These are phyloP conservation scores for Apiosordaria backusii DNA, from an alignment of 495 filamentous ascomycete species.

Conservation along the genomic window DNA sequence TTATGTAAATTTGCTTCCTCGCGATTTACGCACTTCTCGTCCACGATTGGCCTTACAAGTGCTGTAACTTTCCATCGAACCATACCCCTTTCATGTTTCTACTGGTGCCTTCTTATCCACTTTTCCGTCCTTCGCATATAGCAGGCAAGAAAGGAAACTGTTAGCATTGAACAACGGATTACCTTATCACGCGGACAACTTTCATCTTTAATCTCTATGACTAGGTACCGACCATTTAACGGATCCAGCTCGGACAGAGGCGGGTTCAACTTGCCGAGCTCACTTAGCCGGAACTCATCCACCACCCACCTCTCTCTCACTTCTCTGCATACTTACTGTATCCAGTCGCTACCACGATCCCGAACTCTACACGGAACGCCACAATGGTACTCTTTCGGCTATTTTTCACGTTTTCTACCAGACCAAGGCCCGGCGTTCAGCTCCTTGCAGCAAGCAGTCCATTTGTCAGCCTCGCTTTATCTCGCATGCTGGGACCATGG, in stretches of 20 bases:
- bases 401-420: neutral
- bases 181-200: no score
- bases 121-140: no score
- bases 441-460: neutral
- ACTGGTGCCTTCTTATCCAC: no score
- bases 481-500: neutral
- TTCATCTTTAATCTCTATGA: neutral
- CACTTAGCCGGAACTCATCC: conserved; percentile 2
- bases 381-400: neutral
- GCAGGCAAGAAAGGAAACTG: no score
- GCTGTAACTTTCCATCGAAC: no score
- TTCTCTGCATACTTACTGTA: neutral
- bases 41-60: no score
- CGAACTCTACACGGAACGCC: no score
- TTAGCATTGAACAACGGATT: no score
- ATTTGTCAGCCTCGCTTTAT: neutral
- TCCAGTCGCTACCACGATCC: neutral
- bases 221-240: no score
- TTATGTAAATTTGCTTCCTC: no score
- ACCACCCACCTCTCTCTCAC: neutral
- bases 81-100: no score
- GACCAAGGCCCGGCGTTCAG: neutral
- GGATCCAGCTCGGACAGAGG: neutral
- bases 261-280: neutral
- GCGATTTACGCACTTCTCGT: no score